phyloP scores from a whole-genome alignment of 2,329 filamentous ascomycete genomes.

The Dendryphion nanum region DNA sequence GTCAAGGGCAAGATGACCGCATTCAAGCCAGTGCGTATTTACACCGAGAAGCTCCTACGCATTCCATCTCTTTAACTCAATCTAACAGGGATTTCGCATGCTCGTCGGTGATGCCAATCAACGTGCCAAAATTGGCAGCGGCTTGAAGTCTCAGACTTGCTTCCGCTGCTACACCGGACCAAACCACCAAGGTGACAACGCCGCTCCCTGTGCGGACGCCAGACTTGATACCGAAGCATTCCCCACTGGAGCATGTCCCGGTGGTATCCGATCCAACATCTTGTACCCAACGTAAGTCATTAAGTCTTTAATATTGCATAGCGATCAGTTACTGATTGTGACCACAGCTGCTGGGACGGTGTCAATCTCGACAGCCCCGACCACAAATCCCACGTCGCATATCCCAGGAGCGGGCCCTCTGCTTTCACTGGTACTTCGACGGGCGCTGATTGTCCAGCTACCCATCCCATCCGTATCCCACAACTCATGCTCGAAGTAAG shows the following conservation, averaged over 20 bases:
- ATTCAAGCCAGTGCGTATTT: constrained; percentile 31
- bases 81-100: constrained; percentile 45
- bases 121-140: constrained; percentile 14
- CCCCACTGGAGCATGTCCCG: constrained; percentile 17
- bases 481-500: constrained; percentile 43
- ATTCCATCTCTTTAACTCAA: too few species aligned
- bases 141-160: constrained; percentile 39
- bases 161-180: constrained; percentile 47
- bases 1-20: constrained; percentile 43
- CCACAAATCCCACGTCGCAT: constrained; percentile 63
- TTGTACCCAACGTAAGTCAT: constrained; percentile 22
- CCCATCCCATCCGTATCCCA: constrained; percentile 42
- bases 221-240: constrained; percentile 18
- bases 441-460: constrained; percentile 34
- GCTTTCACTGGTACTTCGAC: constrained; percentile 8
- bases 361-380: constrained; percentile 54
- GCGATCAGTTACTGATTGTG: neutral
- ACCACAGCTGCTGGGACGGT: constrained; percentile 48
- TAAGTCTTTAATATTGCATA: too few species aligned
- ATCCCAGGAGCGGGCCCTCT: constrained; percentile 42
- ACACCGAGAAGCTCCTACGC: too few species aligned
- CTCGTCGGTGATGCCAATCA: constrained; percentile 41
- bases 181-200: constrained; percentile 45
- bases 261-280: constrained; percentile 27
- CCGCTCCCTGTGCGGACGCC: constrained; percentile 25